Evolutionary conservation across 2,329 filamentous ascomycete species (phyloP), one percentile per base, ranked within the genome.

Genomic region (Fusarium nanum): DNA sequence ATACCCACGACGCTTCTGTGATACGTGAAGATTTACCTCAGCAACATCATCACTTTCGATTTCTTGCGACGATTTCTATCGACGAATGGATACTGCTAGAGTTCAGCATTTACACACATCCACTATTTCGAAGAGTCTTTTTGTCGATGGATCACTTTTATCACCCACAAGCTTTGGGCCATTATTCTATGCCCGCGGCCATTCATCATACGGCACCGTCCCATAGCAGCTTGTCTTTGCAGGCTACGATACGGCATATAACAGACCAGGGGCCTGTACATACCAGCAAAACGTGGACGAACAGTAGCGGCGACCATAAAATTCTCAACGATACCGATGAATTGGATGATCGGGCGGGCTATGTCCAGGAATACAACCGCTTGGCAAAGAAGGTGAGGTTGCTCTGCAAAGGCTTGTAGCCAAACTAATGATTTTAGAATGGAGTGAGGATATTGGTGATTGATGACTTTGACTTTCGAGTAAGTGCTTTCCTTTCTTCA

Each of bases 311-410:
- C 41, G 86, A 86, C 32, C 71, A 82, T 20, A 84, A 81, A 4
- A 74, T 83, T 18, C 73, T 83, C 32, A 83, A 81, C 22, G 85
- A 88, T 56, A 79, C 79, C 6, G 86, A 87, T 42, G 84, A 85
- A 30, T 76, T 84, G 18, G 83, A 85, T 37, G 82, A 86, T 56
- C 81, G 87, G 30, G 75, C 78, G 2, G 73, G 78, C 5, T 88
- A 87, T 74, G 76, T 90, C 8, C 73, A 83, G 10, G 86, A 89
- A 70, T 91, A 90, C 76, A 91, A 91, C 75, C 80, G 83, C 7
- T 76, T 91, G 7, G 89, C 89, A 5, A 83, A 81, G 59, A 87
- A 87, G 83, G 88, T 89, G 65, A 32, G 68, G 3, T 50, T 2
- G n/a, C 30, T 6, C 14, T 25, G 1, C 14, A 20, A 42, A 10